Evolutionary conservation across 805 yeast genomes (phyloP), one percentile per base, ranked within the genome.

Genomic region (Lachancea mirantina): DNA sequence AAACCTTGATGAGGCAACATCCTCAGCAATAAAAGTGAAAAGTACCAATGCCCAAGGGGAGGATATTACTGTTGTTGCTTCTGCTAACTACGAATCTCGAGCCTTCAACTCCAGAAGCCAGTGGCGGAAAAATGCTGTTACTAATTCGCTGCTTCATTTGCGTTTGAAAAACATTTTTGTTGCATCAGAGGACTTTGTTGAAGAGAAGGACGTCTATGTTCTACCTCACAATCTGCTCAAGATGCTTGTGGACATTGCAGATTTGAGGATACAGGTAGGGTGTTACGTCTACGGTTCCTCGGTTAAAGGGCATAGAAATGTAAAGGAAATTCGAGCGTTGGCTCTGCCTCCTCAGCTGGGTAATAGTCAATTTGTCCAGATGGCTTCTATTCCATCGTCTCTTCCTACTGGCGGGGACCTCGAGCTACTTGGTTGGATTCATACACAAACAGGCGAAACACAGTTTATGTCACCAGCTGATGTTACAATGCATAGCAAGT

Each of bases 1-100:
- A 7, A 62, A 52, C 18, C 61, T 60, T 2, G 39, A 49, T 13
- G 65, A 64, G 9, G 67, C 68, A 37, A 79, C 81, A 42, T 60
- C 78, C 19, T 74, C 87, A 1, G 92, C 94, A 0, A 69, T 79
- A 45, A 87, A 84, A 46, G 77, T 94, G 0, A 80, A 78, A 36
- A 82, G 94, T 0, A 77, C 78, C 16, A 92, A 85, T 51, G 95
- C 84, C 2, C 96, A 88, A 50, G 99, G 99, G 20, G 98, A 92
- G 52, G 94, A 88, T 47, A 89, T 92, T 48, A 80, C 83, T 25
- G 89, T 95, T 0, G 95, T 89, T 19, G 87, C 97, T 0, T 87
- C 97, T 0, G 76, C 88, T 11, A 76, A 76, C 41, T 88, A 83
- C 52, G 98, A 87, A 54, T 92, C 84, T 48, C 78, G 76, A 61